Percentiles rank a stretch among this genome's conserved stretches.
Evolutionary conservation across 2,329 filamentous ascomycete species (phyloP).

Genomic region (Periconia sp.): DNA sequence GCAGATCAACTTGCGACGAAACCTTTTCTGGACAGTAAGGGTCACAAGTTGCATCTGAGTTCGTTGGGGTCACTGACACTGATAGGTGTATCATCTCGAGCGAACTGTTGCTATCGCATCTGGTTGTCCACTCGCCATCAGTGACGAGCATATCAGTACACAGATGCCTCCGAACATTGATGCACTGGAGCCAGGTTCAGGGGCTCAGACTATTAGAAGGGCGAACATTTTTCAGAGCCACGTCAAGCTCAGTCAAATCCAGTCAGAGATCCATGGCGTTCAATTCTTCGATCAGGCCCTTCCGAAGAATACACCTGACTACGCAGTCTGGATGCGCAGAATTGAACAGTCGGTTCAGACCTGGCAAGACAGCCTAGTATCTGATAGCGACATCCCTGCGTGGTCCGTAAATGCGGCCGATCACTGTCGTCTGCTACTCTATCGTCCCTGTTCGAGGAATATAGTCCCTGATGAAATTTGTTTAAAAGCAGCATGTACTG

Average conservation of each 20-base stretch:
- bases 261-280: slow-evolving; percentile 1
- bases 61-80: too few species aligned
- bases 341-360: not conserved
- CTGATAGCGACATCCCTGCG: not conserved
- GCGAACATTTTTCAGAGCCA: not conserved
- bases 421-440: slow-evolving; percentile 1
- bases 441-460: slow-evolving; percentile 3
- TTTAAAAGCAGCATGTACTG: not conserved
- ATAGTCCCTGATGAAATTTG: not conserved
- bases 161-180: not conserved
- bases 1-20: not conserved
- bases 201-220: not conserved
- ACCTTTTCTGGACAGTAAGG: slow-evolving; percentile 1
- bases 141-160: slow-evolving; percentile 1
- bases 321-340: not conserved
- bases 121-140: slow-evolving; percentile 1
- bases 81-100: not conserved
- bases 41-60: not conserved
- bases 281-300: slow-evolving; percentile 2
- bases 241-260: not conserved
- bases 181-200: too few species aligned
- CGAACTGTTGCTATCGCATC: not conserved
- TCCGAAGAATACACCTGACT: not conserved
- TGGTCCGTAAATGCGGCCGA: not conserved
- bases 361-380: not conserved